These are phyloP conservation scores for Melampsora larici-populina DNA, from an alignment of 1,284 basidiomycete species.

Conservation along the genomic window DNA sequence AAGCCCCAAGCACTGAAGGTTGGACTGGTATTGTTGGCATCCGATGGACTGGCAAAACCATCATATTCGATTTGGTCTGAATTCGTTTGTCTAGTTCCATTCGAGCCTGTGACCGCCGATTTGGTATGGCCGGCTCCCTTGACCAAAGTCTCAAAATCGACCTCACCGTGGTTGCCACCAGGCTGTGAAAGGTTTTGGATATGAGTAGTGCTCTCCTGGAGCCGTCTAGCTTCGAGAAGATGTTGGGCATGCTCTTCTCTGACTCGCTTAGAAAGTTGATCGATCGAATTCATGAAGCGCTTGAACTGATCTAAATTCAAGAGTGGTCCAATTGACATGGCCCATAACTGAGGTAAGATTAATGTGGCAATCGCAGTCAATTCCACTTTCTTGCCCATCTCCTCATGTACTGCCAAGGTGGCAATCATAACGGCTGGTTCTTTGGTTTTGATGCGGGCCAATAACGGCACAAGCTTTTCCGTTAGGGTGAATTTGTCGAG, in stretches of 20 bases:
- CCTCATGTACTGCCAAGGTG: conserved; percentile 88
- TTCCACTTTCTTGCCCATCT: conserved; percentile 92
- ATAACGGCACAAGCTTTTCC: conserved; percentile 86
- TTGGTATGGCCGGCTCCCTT: conserved; percentile 40
- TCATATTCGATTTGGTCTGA: not conserved
- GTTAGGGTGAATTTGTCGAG: conserved; percentile 91
- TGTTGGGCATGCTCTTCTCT: conserved; percentile 80
- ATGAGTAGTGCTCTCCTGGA: conserved; percentile 63
- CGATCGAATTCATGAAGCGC: conserved; percentile 71
- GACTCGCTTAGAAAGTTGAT: conserved; percentile 66
- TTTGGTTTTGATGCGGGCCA: conserved; percentile 92
- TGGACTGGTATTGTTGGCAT: conserved; percentile 13
- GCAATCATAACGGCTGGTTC: conserved; percentile 65
- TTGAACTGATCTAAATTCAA: conserved; percentile 86
- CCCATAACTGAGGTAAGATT: conserved; percentile 88
- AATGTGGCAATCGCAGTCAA: conserved; percentile 89
- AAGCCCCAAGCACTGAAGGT: conserved; percentile 29
- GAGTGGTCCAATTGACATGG: conserved; percentile 92
- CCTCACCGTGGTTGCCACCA: conserved; percentile 33
- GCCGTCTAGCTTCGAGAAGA: conserved; percentile 72
- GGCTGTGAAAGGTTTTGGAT: conserved; percentile 56
- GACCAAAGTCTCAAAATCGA: conserved; percentile 51
- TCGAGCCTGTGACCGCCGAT: not conserved
- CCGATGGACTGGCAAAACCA: not conserved
- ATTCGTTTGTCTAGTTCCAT: not conserved